A percentile compares a stretch with the other conserved stretches of the same genome.
Evolutionary conservation across 805 yeast genomes (phyloP).

Genomic region (Pichia paraexigua): DNA sequence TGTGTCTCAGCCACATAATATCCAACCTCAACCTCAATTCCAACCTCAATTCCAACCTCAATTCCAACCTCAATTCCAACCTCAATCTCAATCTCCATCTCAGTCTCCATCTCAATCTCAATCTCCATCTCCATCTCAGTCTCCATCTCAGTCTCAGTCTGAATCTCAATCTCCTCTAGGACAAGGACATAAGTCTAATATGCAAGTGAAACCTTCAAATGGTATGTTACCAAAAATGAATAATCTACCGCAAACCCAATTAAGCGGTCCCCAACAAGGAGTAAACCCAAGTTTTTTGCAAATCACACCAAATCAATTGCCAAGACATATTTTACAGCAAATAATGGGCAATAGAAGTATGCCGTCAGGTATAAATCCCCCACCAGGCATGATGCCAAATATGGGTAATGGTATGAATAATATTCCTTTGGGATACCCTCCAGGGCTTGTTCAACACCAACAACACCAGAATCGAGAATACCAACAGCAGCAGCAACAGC

Average conservation of each 20-base stretch:
- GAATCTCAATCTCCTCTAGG: not conserved
- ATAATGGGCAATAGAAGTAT: not conserved
- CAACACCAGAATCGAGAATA: not conserved
- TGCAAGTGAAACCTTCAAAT: not conserved
- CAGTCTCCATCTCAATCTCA: no score
- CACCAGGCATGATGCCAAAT: not conserved
- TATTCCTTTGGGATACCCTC: not conserved
- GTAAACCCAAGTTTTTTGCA: not conserved
- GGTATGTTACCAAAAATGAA: not conserved
- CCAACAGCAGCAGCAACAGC: not conserved
- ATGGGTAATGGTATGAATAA: not conserved
- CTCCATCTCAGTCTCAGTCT: no score
- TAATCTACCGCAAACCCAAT: not conserved
- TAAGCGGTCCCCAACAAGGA: not conserved
- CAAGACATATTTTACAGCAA: slow-evolving; percentile 4
- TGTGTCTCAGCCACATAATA: not conserved
- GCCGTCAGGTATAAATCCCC: slow-evolving; percentile 15
- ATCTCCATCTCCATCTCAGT: no score
- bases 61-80: not conserved
- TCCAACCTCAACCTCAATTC: not conserved
- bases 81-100: not conserved
- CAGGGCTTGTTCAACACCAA: not conserved
- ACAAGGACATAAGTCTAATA: not conserved
- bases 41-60: not conserved
- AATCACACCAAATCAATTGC: not conserved